Evolutionary conservation across 345 rosid genomes (phyloP).

Genomic region (Pistacia atlantica): DNA sequence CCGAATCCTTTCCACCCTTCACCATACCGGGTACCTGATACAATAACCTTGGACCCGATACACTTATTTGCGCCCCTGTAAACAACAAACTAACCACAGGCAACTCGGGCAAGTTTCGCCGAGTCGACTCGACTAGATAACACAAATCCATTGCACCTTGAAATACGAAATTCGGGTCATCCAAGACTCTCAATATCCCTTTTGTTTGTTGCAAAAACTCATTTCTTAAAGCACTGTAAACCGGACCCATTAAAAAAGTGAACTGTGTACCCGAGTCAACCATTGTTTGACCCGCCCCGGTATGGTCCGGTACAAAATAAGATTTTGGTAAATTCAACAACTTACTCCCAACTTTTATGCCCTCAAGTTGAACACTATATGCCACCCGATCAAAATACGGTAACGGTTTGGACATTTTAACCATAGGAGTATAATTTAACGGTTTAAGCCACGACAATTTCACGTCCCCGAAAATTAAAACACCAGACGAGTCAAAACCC

Average conservation of each 20-base stretch:
- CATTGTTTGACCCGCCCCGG: constrained; percentile 90
- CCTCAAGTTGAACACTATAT: constrained; percentile 66
- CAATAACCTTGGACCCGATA: constrained; percentile 57
- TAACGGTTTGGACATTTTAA: constrained; percentile 51
- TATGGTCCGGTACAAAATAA: constrained; percentile 62
- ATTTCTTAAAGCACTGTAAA: constrained; percentile 52
- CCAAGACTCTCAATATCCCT: constrained; percentile 38
- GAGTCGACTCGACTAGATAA: constrained; percentile 33
- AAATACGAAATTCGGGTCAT: constrained; percentile 60
- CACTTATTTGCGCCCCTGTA: constrained; percentile 68
- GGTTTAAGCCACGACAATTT: constrained; percentile 49
- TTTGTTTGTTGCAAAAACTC: constrained; percentile 59
- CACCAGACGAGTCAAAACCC: constrained; percentile 64
- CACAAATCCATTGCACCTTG: constrained; percentile 87
- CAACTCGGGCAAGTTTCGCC: constrained; percentile 30
- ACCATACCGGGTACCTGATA: constrained; percentile 52
- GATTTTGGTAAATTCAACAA: constrained; percentile 53
- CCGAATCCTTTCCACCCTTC: constrained; percentile 50
- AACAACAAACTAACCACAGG: constrained; percentile 60
- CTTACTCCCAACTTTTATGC: constrained; percentile 55
- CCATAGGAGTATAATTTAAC: constrained; percentile 63
- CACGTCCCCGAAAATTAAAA: constrained; percentile 64
- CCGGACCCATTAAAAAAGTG: constrained; percentile 67
- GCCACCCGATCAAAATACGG: constrained; percentile 77
- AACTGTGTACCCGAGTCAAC: constrained; percentile 85